Evolutionary conservation across 768 basidiomycete genomes (phyloP), one percentile per base, ranked within the genome.

Genomic region (Kwoniella dejecticola): DNA sequence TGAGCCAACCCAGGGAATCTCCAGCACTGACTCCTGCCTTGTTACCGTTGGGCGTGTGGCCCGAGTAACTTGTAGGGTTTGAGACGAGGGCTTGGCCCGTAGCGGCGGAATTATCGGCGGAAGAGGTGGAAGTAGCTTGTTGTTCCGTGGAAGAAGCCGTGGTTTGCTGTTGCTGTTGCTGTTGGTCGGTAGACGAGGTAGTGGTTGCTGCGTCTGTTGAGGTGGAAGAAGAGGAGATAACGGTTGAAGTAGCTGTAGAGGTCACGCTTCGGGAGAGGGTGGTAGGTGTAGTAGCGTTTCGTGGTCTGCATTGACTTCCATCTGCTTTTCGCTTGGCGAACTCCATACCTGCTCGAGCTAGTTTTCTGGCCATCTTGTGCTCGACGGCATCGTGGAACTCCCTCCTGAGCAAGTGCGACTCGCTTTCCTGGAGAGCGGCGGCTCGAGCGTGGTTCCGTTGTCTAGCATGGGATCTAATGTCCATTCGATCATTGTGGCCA

Each of bases 11-110:
- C 36, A 63, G 62, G 13, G 60, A 52, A 54, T 72, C 69, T 21
- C 70, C 70, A 24, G 64, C 74, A 31, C 65, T 60, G 52, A 76
- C 69, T 57, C 75, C 75, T 15, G 75, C 72, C 52, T 75, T 72
- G 21, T 55, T 74, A 5, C 72, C 68, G 52, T 71, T 71, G 21
- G 70, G 73, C 11, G 65, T 71, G 31, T 57, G 53, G 44, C 54
- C 55, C 5, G 61, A 19, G n/a, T 57, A 52, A 24, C 33, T 33
- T 11, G 52, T 31, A 4, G 42, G 45, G 6, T 24, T 29, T 3
- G 52, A 56, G 13, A 58, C 46, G 3, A 46, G 15, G 6, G 52
- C 4, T n/a, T 38, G 29, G 13, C 24, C 26, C 12, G 45, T 30
- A 3, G 48, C 1, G 12, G 27, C 33, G 4, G 56, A 48, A 30